phyloP scores from a whole-genome alignment of 2,329 filamentous ascomycete genomes.

The Botrytis squamosa region DNA sequence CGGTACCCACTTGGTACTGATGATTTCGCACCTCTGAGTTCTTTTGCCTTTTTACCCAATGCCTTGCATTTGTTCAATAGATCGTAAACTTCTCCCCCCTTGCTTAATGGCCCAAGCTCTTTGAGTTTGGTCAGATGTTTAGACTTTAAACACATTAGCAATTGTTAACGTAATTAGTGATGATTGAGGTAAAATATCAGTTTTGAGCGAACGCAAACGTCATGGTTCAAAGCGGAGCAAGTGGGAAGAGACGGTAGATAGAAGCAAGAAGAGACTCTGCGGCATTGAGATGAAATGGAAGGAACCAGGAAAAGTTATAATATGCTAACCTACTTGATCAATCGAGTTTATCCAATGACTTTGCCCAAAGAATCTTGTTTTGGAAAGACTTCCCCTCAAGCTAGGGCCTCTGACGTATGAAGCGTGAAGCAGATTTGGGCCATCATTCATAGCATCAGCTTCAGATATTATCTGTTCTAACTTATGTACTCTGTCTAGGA shows the following conservation, averaged over 20 bases:
- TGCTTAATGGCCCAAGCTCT: slow-evolving; percentile 8
- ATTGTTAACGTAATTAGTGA: not conserved
- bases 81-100: slow-evolving; percentile 16
- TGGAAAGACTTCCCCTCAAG: slow-evolving; percentile 24
- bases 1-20: slow-evolving; percentile 14
- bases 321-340: slow-evolving; percentile 22
- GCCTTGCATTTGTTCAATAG: slow-evolving; percentile 26
- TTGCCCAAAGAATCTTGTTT: slow-evolving; percentile 28
- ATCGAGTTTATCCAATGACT: slow-evolving; percentile 30
- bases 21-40: slow-evolving; percentile 10
- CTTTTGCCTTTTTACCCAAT: slow-evolving; percentile 23
- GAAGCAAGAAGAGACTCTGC: not conserved
- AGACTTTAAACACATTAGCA: slow-evolving; percentile 17
- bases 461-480: slow-evolving; percentile 10
- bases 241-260: not conserved
- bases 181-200: not conserved
- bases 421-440: not conserved
- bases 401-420: slow-evolving; percentile 7
- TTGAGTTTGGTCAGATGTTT: slow-evolving; percentile 18
- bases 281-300: not conserved
- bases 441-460: not conserved
- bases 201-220: not conserved
- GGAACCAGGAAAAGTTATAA: not conserved
- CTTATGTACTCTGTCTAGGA: slow-evolving; percentile 17
- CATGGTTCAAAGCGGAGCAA: not conserved